A percentile compares a stretch with the other conserved stretches of the same genome.
Evolutionary conservation across 2,329 filamentous ascomycete species (phyloP).

Genomic region (Rhytidhysteron rufulum): DNA sequence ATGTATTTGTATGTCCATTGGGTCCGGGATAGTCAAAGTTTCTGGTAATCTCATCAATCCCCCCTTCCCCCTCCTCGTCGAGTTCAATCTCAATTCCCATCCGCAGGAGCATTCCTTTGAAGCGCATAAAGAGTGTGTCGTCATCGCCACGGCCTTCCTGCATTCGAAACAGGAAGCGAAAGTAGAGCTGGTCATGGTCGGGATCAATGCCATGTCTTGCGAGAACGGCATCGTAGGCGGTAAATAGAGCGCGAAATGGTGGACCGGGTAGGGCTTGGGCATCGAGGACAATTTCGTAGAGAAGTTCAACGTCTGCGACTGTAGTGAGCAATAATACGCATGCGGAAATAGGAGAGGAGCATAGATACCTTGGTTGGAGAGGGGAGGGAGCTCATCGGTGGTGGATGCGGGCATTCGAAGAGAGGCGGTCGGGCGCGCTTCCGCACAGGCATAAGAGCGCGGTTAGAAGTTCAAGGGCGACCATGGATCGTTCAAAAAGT

Average conservation of each 20-base stretch:
- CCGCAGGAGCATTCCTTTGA: conserved; percentile 62
- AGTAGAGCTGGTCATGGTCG: conserved; percentile 71
- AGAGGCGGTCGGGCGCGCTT: conserved; percentile 35
- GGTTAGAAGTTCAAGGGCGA: conserved; percentile 1
- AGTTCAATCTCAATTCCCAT: conserved; percentile 72
- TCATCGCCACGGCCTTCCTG: conserved; percentile 43
- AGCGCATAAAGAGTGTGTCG: conserved; percentile 62
- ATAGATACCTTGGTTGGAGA: conserved; percentile 39
- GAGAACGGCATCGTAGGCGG: conserved; percentile 75
- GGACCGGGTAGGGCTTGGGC: conserved; percentile 65
- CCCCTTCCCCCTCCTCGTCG: conserved; percentile 41
- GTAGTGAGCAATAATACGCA: conserved; percentile 8
- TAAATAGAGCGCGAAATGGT: conserved; percentile 74
- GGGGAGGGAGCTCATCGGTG: conserved; percentile 35
- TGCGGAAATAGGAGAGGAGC: not conserved
- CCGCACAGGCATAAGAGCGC: conserved; percentile 37
- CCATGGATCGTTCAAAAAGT: not conserved
- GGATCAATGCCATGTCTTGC: conserved; percentile 64
- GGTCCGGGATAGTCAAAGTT: conserved; percentile 23
- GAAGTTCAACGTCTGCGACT: conserved; percentile 85
- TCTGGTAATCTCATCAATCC: conserved; percentile 30
- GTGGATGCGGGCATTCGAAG: conserved; percentile 41
- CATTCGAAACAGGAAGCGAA: conserved; percentile 75
- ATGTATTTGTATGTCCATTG: conserved; percentile 6
- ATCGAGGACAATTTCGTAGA: conserved; percentile 71